Percentiles rank a stretch among this genome's conserved stretches.
Evolutionary conservation across 2,329 filamentous ascomycete genomes (phyloP).

Genomic region (Didymosphaeria variabile): DNA sequence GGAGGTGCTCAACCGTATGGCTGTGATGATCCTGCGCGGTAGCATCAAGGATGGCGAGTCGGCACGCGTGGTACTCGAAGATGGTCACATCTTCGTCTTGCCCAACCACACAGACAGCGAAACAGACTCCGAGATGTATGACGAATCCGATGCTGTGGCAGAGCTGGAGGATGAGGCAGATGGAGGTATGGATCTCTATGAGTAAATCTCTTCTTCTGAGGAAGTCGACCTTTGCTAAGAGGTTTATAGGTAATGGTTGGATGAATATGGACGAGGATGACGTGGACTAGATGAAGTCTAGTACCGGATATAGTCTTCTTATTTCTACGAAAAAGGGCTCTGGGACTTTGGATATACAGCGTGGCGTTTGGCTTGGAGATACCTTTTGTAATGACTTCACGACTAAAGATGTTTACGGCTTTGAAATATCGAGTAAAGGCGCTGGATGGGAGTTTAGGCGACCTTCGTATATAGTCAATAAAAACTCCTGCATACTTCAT

Average conservation of each 20-base stretch:
- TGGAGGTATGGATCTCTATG: conserved; percentile 70
- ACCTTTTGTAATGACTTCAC: conserved; percentile 5
- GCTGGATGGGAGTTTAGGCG: not conserved
- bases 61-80: conserved; percentile 79
- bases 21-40: conserved; percentile 88
- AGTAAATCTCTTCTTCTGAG: conserved; percentile 57
- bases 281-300: not conserved
- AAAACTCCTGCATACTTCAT: not conserved
- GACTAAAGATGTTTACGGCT: not conserved
- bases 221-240: conserved; percentile 9
- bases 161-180: conserved; percentile 67
- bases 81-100: conserved; percentile 81
- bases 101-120: conserved; percentile 80
- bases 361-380: conserved; percentile 6
- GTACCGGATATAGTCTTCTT: not conserved
- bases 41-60: conserved; percentile 85
- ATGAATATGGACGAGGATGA: conserved; percentile 11
- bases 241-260: conserved; percentile 10
- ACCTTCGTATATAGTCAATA: conserved; percentile 1
- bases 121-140: conserved; percentile 76
- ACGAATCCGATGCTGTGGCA: conserved; percentile 77
- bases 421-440: not conserved
- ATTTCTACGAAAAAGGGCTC: not conserved
- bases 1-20: conserved; percentile 92
- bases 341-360: not conserved